Base-by-base conservation (phyloP, 257 asterid species). In the Ocimum tenuiflorum region DNA sequence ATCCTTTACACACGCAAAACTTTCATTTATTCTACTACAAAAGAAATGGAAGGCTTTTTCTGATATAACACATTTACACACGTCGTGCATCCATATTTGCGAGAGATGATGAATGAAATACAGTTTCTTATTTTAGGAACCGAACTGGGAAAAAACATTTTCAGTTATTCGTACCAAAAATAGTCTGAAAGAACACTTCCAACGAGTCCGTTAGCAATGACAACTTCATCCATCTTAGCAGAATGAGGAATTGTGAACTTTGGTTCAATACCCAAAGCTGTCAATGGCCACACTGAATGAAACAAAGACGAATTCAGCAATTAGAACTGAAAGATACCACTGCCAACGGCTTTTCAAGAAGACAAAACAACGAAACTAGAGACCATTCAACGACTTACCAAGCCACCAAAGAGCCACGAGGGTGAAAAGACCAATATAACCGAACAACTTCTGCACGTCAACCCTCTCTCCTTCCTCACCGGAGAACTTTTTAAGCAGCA, bases 391-490 rank as follows among this genome's bases (percentile, higher is more conserved):
- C 45, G 6, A 55, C 62, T 77, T 77, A 94, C 99, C 99, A 24
- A 94, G 95, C 99, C 99, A 94, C 99, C 99, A 94, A 47, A 94
- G 87, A 63, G 95, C 84, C 69, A 88, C 89, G 36, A 94, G 91
- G 1, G 97, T 88, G 58, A 87, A 90, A 24, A 94, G 78, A 49
- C 99, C 99, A 39, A 94, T 82, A 54, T 88, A 94, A 17, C 99
- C 99, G 41, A 94, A 94, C 78, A 90, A 72, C 80, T 90, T 94
- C 81, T 94, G 97, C 78, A 94, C 81, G 60, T 94, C 97, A 4
- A 85, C 85, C 71, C 85, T 83, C 78, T 83, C 95, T 29, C 95
- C 99, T 80, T 84, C 97, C 76, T 83, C 92, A 1, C 99, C 99
- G 15, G 91, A 84, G 47, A 90, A 88, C 86, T 90, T 90, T 77